Evolutionary conservation across 2,329 filamentous ascomycete species (phyloP), one percentile per base, ranked within the genome.

Genomic region (Hypomyces perniciosus): DNA sequence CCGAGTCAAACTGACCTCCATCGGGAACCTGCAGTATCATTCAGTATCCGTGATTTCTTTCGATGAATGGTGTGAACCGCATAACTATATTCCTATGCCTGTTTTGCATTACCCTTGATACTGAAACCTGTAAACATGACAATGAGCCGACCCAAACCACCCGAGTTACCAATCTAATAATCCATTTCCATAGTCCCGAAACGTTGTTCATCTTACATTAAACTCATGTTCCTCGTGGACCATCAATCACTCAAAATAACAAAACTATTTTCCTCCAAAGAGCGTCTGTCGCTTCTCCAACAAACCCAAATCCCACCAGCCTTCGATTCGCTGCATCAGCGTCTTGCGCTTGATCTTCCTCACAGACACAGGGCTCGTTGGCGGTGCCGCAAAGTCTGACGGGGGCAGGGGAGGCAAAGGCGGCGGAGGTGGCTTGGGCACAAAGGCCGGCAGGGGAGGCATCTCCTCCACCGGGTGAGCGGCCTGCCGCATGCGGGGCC

Each of bases 271-370:
- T 28, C 58, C 59, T 42, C 61, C 61, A 53, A 70, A 62, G 42
- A 67, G 50, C 6, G 65, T 69, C 57, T 67, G 65, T 52, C 74
- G 68, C 62, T 66, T 74, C 28, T 76, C 74, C 48, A 79, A 56
- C 49, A 79, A 59, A 4, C 70, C 73, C 49, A 79, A 62, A 62
- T 79, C 76, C 76, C 77, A 80, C 76, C 76, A 80, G 5, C 76
- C 77, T 39, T 78, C 75, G 29, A 79, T 66, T 20, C 71, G 64
- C 37, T 73, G 67, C 54, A 77, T 64, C 26, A 80, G 62, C 1
- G 76, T 79, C 65, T 66, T 75, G 6, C 75, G 68, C 57, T 67
- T 70, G 30, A 68, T 67, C 48, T 65, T 68, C 2, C 49, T 29
- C 49, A 54, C 57, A 40, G 34, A 35, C 30, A 56, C 46, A 27